These are phyloP conservation scores for Pilaira anomala DNA, from an alignment of 192 early-diverging fungal genomes.

Conservation along the genomic window DNA sequence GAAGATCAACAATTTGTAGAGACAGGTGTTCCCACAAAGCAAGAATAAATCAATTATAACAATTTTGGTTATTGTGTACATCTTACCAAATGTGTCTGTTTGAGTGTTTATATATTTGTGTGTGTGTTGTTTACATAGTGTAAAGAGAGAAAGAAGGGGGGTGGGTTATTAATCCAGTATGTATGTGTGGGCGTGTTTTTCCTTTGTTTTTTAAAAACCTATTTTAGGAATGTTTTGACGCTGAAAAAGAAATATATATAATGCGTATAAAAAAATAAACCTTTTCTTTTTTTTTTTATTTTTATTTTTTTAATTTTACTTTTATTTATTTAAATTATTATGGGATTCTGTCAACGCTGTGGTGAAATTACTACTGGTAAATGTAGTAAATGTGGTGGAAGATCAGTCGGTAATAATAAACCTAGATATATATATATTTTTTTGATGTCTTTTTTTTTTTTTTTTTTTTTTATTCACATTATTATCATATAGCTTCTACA, in stretches of 20 bases:
- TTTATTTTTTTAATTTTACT: constrained; percentile 15
- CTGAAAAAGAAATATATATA: constrained; percentile 16
- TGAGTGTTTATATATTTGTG: no score
- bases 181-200: no score
- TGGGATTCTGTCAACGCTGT: constrained; percentile 55
- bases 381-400: constrained; percentile 50
- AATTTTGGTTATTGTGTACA: no score
- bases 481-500: constrained; percentile 3
- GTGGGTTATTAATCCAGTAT: neutral
- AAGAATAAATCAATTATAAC: no score
- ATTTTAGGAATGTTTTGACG: constrained; percentile 20
- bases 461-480: neutral
- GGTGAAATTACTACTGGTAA: constrained; percentile 46
- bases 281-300: constrained; percentile 6
- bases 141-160: neutral
- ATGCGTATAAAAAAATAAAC: neutral
- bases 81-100: no score
- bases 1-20: constrained; percentile 40
- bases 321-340: constrained; percentile 21
- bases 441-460: no score
- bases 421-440: neutral
- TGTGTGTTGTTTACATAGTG: neutral
- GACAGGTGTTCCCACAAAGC: constrained; percentile 18
- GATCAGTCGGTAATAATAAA: constrained; percentile 38
- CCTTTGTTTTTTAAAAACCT: neutral